Evolutionary conservation across 257 asterid species (phyloP).

Genomic region (Fraxinus pennsylvanica): DNA sequence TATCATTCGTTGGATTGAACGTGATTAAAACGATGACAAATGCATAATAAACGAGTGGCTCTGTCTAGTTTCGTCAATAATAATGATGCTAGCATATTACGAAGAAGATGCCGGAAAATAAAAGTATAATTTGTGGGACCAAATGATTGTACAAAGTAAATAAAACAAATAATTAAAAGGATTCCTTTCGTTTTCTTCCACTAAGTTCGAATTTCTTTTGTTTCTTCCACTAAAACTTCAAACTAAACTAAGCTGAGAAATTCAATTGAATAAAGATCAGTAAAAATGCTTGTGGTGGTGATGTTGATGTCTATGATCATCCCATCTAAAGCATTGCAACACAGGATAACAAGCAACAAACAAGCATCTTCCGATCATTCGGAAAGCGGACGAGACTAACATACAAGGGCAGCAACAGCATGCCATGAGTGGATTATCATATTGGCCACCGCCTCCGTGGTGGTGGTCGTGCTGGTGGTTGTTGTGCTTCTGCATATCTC

Average conservation of each 20-base stretch:
- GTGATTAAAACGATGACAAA: too few species aligned
- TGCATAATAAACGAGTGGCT: background rate
- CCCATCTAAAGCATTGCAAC: conserved; percentile 63
- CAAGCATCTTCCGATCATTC: conserved; percentile 43
- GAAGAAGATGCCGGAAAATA: background rate
- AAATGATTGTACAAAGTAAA: background rate
- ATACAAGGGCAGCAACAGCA: conserved; percentile 51
- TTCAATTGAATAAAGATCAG: background rate
- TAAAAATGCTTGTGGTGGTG: conserved; percentile 49
- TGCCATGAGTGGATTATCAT: conserved; percentile 32
- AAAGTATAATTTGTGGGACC: background rate
- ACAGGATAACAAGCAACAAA: conserved; percentile 60
- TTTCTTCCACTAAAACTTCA: background rate
- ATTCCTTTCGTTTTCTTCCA: background rate
- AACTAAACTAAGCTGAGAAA: too few species aligned
- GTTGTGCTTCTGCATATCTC: conserved; percentile 33
- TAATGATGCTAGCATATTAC: background rate
- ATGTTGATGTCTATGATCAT: conserved; percentile 59
- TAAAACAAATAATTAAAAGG: background rate
- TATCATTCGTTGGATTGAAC: too few species aligned
- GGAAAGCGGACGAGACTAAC: conserved; percentile 32
- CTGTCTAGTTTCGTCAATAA: background rate
- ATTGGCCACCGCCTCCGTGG: conserved; percentile 19
- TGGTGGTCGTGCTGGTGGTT: conserved; percentile 30
- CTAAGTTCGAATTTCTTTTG: background rate